These are phyloP conservation scores for Zygoascus meyerae DNA, from an alignment of 1,139 yeast species.

Conservation along the genomic window DNA sequence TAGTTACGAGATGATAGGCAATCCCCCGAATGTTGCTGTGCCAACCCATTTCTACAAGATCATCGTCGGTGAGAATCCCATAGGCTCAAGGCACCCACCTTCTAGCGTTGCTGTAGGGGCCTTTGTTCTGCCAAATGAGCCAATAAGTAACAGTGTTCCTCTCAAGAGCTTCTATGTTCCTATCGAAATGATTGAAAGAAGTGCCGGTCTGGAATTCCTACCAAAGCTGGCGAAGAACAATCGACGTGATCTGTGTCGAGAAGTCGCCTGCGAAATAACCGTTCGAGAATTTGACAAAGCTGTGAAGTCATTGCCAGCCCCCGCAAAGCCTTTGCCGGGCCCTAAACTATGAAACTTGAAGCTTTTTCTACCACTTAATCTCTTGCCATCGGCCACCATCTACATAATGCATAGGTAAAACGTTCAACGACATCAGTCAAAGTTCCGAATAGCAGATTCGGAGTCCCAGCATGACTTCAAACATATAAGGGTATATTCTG, in stretches of 20 bases:
- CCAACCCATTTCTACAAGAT: constrained; percentile 96
- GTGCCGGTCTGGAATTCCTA: constrained; percentile 78
- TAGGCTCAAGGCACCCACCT: constrained; percentile 12
- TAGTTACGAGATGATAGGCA: constrained; percentile 87
- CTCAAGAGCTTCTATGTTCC: constrained; percentile 80
- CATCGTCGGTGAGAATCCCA: constrained; percentile 68
- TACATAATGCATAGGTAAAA: too few species aligned
- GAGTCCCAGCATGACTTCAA: too few species aligned
- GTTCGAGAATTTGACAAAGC: constrained; percentile 75
- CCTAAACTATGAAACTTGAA: too few species aligned
- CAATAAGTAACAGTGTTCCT: constrained; percentile 63
- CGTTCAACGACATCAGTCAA: too few species aligned
- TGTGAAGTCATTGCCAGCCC: constrained; percentile 30
- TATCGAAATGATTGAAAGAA: constrained; percentile 77
- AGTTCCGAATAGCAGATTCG: too few species aligned
- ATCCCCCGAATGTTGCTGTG: constrained; percentile 94
- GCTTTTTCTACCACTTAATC: too few species aligned
- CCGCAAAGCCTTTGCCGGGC: constrained; percentile 26
- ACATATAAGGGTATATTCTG: too few species aligned
- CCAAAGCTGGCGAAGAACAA: constrained; percentile 57
- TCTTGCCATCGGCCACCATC: too few species aligned
- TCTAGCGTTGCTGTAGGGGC: constrained; percentile 69
- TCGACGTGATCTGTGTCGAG: constrained; percentile 68
- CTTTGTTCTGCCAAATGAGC: constrained; percentile 83
- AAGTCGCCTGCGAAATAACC: constrained; percentile 69